A percentile compares a stretch with the other conserved stretches of the same genome.
Conservation (phyloP, 2,329 filamentous ascomycete species). For the Graphiopsis chlorocephala region DNA sequence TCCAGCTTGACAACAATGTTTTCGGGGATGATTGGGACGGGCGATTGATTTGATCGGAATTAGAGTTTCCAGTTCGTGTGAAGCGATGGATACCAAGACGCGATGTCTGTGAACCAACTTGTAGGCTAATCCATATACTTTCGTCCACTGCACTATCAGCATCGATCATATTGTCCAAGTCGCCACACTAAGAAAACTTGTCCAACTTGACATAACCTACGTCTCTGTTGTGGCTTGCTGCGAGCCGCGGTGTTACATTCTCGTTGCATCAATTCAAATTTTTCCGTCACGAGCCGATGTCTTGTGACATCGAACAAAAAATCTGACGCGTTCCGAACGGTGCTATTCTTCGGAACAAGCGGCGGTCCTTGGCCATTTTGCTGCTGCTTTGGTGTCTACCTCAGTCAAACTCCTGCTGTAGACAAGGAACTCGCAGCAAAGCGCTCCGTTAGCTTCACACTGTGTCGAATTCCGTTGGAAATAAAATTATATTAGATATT, state of each 20-base stretch:
- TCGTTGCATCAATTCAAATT: neutral
- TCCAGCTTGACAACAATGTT: constrained; percentile 22
- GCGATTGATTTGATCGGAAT: constrained; percentile 1
- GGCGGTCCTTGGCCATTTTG: neutral
- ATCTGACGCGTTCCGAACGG: neutral
- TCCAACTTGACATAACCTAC: neutral
- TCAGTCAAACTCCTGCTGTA: neutral
- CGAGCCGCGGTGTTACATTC: neutral
- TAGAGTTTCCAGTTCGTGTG: no score
- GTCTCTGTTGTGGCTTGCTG: neutral
- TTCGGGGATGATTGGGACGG: constrained; percentile 34
- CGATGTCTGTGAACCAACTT: neutral
- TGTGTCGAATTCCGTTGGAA: neutral
- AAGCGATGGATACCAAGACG: no score
- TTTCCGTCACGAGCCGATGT: fast-evolving
- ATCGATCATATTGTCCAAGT: neutral
- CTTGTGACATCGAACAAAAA: neutral
- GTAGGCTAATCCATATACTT: neutral
- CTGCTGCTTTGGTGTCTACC: no score
- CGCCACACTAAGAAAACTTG: neutral
- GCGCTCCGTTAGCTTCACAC: neutral
- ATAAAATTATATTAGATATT: neutral
- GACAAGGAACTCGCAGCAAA: neutral
- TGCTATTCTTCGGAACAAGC: neutral
- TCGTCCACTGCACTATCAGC: neutral